Base-by-base conservation (phyloP, 371 early-diverging fungal genomes). In the Mucor racemosus region DNA sequence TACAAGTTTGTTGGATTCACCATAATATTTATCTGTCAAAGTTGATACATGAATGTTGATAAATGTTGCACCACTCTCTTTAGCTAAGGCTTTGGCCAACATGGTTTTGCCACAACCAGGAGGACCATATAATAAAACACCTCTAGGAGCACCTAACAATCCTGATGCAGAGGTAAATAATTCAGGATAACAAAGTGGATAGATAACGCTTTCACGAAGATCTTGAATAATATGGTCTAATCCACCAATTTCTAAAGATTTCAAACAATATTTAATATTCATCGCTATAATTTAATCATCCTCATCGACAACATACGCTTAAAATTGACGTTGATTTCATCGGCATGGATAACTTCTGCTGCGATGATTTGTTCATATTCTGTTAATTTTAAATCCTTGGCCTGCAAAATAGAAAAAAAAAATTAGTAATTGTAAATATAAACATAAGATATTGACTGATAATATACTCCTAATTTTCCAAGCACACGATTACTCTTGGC, bases 61-160 rank as follows among this genome's bases (percentile, higher is more conserved):
- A 73, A 99, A 98, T 1, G 92, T 94, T 0, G 98, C 98, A 56
- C 93, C 92, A 19, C 96, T 95, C 76, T 98, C 98, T 67, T 91
- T 93, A 33, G 98, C 98, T 9, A 99, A 85, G 0, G 98, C 98
- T 79, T 97, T 97, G 50, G 99, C 99, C 69, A 97, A 73, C 97
- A 98, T 96, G 13, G 98, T 99, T 76, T 99, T 99, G 59, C 99
- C 99, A 72, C 96, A 96, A 11, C 97, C 96, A 6, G 97, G 98
- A 38, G 97, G 97, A 7, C 98, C 98, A 77, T 97, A 96, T 14
- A 99, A 79, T 54, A 97, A 73, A 13, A 97, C 95, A 54, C 99
- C 99, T 71, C 94, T 94, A 26, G 99, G 97, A 1, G 97, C 94
- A 3, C 95, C 94, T 57, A 98, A 73, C 46, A 98, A 77, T n/a